Evolutionary conservation across 1,284 basidiomycete genomes (phyloP), one percentile per base, ranked within the genome.

Genomic region (Ceratobasidium sp.): DNA sequence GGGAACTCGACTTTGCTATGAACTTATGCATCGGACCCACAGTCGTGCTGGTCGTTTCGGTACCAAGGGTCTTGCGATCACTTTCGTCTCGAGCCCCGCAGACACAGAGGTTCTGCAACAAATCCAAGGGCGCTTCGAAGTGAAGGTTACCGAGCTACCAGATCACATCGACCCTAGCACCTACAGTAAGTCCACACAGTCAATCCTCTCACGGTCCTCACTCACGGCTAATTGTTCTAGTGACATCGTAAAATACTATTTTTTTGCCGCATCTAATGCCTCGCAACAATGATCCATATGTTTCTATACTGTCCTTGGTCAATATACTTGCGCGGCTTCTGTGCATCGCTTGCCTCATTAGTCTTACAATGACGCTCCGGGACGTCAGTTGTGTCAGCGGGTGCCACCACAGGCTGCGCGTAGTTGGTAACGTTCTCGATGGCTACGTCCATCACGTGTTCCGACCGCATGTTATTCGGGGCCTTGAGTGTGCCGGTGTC

Each of bases 51-150:
- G 98, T 79, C 94, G 98, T 79, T 99, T 99, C 84, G 98, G 98
- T 78, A 99, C 98, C 58, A 99, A 99, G 84, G 98, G 98, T 88
- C 89, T 99, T 49, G 96, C 96, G n/a, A 96, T 99, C 83, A 97
- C 96, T 11, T 99, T 98, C 82, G 94, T 98, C 61, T 91, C 95
- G 3, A 93, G 90, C 34, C 96, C 98, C 71, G 89, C 87, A 76
- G 98, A 99, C 81, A 90, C 94, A 81, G 92, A 95, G 83, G 96
- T 99, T 76, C 92, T 99, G 90, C 87, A 90, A 71, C 87, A 92
- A 29, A 97, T 98, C 78, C 95, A 98, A 83, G 89, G 91, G 43
- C 84, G 95, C 78, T 98, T 98, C 84, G 95, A 97, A 82, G 95
- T 98, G 24, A 94, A 93, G 9, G 92, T 98, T 27, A 91, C 95